Conservation (phyloP, 352 stramenopile species). For the Pythium sp. region DNA sequence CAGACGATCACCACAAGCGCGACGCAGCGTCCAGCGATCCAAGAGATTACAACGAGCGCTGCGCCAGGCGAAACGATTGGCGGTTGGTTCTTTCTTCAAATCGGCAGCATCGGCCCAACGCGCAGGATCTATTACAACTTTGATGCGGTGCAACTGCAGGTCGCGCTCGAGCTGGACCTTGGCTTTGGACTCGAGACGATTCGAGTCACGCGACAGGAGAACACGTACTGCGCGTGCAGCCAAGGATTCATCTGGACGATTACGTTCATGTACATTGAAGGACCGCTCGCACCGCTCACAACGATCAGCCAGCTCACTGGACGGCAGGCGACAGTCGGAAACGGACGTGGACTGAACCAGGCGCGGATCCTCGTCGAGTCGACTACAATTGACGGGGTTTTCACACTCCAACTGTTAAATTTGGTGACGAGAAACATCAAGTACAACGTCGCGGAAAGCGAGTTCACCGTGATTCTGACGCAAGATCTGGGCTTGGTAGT, state of each 20-base stretch:
- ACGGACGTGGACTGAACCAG: slow-evolving; percentile 38
- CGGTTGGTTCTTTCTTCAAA: slow-evolving; percentile 69
- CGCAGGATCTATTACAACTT: slow-evolving; percentile 66
- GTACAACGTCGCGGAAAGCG: slow-evolving; percentile 52
- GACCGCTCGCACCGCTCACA: slow-evolving; percentile 45
- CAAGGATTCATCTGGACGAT: slow-evolving; percentile 76
- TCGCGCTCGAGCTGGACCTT: slow-evolving; percentile 77
- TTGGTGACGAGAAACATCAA: slow-evolving; percentile 66
- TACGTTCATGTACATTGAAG: slow-evolving; percentile 72
- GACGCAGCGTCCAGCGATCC: slow-evolving; percentile 53
- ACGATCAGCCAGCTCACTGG: slow-evolving; percentile 53
- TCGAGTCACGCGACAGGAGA: slow-evolving; percentile 47
- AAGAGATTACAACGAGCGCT: slow-evolving; percentile 68
- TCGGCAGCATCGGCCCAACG: slow-evolving; percentile 51
- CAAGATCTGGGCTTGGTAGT: slow-evolving; percentile 62
- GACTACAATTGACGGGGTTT: slow-evolving; percentile 58
- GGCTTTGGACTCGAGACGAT: slow-evolving; percentile 61
- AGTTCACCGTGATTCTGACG: slow-evolving; percentile 54
- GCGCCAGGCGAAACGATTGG: slow-evolving; percentile 61
- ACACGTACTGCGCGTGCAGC: slow-evolving; percentile 70
- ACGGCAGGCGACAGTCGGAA: slow-evolving; percentile 46
- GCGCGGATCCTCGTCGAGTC: slow-evolving; percentile 58
- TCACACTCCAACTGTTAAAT: slow-evolving; percentile 57
- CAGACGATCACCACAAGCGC: slow-evolving; percentile 60
- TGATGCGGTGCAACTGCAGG: slow-evolving; percentile 57